These are phyloP conservation scores for Neurospora tetraspora DNA, from an alignment of 495 filamentous ascomycete genomes.

Conservation along the genomic window DNA sequence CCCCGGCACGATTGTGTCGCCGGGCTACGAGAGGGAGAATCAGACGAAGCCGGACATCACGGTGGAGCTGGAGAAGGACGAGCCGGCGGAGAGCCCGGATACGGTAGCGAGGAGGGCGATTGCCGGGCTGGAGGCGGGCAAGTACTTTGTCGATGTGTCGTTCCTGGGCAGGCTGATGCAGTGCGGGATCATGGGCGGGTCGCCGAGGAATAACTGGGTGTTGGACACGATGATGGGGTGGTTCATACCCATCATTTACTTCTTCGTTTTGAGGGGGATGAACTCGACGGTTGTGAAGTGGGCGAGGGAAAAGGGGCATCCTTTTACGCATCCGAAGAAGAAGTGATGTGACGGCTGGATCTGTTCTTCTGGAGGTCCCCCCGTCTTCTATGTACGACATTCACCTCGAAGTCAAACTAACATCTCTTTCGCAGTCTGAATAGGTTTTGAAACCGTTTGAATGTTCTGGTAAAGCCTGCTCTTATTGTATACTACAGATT, in stretches of 20 bases:
- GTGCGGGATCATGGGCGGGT: constrained; percentile 46
- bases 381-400: background rate
- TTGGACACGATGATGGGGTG: constrained; percentile 51
- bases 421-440: background rate
- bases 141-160: constrained; percentile 65
- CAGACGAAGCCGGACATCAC: constrained; percentile 72
- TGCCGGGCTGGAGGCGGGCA: constrained; percentile 63
- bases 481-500: background rate
- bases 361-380: background rate
- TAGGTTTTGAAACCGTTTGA: background rate
- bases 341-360: background rate
- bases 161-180: constrained; percentile 61
- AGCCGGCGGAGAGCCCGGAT: constrained; percentile 68
- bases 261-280: constrained; percentile 49
- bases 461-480: background rate
- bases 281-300: constrained; percentile 50
- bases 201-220: constrained; percentile 47
- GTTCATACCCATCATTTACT: constrained; percentile 47
- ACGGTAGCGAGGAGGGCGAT: constrained; percentile 66
- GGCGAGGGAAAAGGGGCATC: constrained; percentile 48
- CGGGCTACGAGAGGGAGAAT: constrained; percentile 73
- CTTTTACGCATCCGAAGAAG: constrained; percentile 26
- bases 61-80: constrained; percentile 67
- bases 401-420: background rate
- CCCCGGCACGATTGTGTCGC: constrained; percentile 70